Evolutionary conservation across 1,284 basidiomycete species (phyloP), one percentile per base, ranked within the genome.

Genomic region (Flammula alnicola): DNA sequence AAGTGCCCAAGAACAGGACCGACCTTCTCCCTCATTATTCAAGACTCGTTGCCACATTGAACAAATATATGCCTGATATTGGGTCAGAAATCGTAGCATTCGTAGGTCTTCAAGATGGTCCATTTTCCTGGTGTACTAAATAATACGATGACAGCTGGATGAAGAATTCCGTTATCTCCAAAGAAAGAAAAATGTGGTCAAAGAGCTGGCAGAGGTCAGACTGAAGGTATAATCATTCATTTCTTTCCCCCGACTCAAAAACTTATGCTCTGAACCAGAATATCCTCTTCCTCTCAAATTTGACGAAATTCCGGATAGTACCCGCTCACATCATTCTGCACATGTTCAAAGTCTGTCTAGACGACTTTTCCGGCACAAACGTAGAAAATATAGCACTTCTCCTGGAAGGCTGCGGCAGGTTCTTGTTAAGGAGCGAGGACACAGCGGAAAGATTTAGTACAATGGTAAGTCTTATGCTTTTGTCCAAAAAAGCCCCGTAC

Each of bases 101-200:
- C 54, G 93, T 95, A 60, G 64, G 90, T 73, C 10, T 8, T 16
- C 12, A 8, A 3, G 1, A 20, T 35, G 3, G 9, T 2, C 9
- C 14, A 19, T 27, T 9, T 42, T 33, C 10, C 11, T 11, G 11
- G 12, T 1, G 26, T 44, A 10, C 16, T 57, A 39, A 46, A 4
- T 16, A 8, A 7, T 38, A 3, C 19, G 27, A 23, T 17, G 46
- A 30, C 61, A 97, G 94, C 81, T 99, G 41, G 95, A 98, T 60
- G 94, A 98, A 57, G 95, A 99, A 66, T 95, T 99, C 65, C 84
- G 93, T 12, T 98, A 97, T 65, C 73, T 99, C n/a, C 96, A 98
- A 62, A 79, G 88, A 48, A 98, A 98, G 76, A 91, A 90, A 71
- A 94, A 93, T 45, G 85, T 93, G 1, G 84, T 95, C 23, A 91